Evolutionary conservation across 1,284 basidiomycete species (phyloP), one percentile per base, ranked within the genome.

Genomic region (Cryptococcus maquisensis): DNA sequence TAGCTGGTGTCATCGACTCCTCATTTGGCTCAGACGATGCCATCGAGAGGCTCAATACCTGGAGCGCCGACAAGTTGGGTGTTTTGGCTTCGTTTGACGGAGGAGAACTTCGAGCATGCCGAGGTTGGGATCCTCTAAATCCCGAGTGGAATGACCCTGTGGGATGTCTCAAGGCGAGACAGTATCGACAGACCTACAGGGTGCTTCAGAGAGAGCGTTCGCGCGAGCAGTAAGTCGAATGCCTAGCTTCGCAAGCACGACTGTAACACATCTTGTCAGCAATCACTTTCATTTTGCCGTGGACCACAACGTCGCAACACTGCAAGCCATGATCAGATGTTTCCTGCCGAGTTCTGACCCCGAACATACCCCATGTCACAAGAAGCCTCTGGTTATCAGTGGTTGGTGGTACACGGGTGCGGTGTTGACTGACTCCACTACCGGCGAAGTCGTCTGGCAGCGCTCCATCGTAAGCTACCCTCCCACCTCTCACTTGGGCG

Each of bases 361-460:
- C 21, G 48, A 49, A 4, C 12, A 50, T 39, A 41, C 23, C 9
- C 8, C 23, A 2, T 63, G 59, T 24, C 59, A 61, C 4, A 55
- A 56, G 18, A 52, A 54, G n/a, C 61, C 61, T 6, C 50, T 63
- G 26, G 48, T 60, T 37, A 18, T 60, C 37, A 35, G 26, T 16
- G 28, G 47, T 15, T 48, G 28, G 47, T 48, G 47, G 63, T 69
- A 61, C 47, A 52, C 60, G 4, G 61, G 52, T 15, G 43, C 44
- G n/a, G 52, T 54, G 8, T 36, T 56, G 10, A 45, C 45, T 2
- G 37, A 23, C 8, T 53, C 38, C 7, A 61, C 56, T 3, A 57
- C 63, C 0, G 67, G 67, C 23, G 67, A 67, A 52, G 47, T 52
- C n/a, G 61, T 66, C 35, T 63, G 64, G 66, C 51, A 63, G 40